These are phyloP conservation scores for Leucocoprinus leucothites DNA, from an alignment of 768 basidiomycete genomes.

Conservation along the genomic window DNA sequence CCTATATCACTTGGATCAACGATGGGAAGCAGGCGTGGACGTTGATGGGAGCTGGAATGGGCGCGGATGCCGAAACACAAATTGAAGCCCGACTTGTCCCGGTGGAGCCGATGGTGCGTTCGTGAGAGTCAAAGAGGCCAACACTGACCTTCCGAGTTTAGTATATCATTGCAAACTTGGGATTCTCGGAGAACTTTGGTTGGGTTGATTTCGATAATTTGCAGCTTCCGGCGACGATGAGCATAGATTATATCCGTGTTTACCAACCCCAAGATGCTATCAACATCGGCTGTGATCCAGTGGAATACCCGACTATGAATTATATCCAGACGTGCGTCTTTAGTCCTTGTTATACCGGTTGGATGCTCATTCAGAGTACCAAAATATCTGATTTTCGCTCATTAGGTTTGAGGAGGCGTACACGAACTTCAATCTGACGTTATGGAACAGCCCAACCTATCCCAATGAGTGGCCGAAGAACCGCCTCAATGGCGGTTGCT, in stretches of 20 bases:
- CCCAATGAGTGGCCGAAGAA: constrained; percentile 39
- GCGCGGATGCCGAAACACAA: constrained; percentile 45
- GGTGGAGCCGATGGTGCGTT: constrained; percentile 66
- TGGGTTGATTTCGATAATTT: constrained; percentile 56
- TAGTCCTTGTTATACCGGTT: neutral
- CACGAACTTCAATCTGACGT: constrained; percentile 39
- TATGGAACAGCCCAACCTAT: constrained; percentile 30
- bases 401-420: constrained; percentile 37
- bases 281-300: constrained; percentile 70
- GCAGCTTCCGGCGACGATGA: constrained; percentile 57
- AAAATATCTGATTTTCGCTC: no score
- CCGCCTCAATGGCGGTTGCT: constrained; percentile 19
- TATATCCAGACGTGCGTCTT: constrained; percentile 69
- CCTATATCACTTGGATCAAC: constrained; percentile 77
- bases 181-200: constrained; percentile 68
- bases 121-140: neutral
- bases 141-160: constrained; percentile 18
- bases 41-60: constrained; percentile 53
- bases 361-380: no score
- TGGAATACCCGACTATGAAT: constrained; percentile 63
- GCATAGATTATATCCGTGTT: constrained; percentile 80
- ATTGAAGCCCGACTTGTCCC: constrained; percentile 59
- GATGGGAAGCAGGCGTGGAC: constrained; percentile 65
- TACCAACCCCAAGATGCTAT: constrained; percentile 50
- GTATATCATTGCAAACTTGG: constrained; percentile 72